phyloP scores from a whole-genome alignment of 169 alveolate genomes.

The Besnoitia besnoiti region DNA sequence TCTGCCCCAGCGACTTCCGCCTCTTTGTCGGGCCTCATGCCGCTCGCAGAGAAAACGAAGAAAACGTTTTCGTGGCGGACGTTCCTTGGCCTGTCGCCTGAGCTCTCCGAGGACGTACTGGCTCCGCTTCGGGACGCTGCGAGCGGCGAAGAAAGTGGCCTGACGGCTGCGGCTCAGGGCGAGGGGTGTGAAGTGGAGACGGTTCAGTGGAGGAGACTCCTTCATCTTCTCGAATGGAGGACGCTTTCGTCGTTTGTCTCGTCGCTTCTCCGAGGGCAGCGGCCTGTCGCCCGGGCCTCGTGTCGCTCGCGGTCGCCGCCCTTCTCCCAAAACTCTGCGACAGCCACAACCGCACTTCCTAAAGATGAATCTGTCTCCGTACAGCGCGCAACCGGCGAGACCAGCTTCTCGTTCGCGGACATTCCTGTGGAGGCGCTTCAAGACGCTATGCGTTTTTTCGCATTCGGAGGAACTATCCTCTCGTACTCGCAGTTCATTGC shows the following conservation, averaged over 20 bases:
- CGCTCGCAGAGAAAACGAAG: neutral
- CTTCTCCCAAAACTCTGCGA: too few species aligned
- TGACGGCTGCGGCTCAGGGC: neutral
- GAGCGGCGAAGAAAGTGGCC: neutral
- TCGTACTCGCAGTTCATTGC: neutral
- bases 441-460: neutral
- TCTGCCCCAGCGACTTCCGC: neutral
- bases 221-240: neutral
- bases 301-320: too few species aligned
- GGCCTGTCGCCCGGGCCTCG: neutral
- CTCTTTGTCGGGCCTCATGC: neutral
- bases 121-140: neutral
- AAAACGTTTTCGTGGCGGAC: neutral
- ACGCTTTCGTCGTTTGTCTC: neutral
- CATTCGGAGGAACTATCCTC: constrained; percentile 14
- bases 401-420: neutral
- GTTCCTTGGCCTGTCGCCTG: neutral
- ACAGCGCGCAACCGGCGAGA: neutral
- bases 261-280: neutral
- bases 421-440: neutral
- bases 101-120: neutral
- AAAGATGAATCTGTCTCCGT: too few species aligned
- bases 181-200: neutral
- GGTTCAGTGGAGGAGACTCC: neutral
- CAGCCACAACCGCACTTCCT: too few species aligned